Evolutionary conservation across 352 stramenopile genomes (phyloP), one percentile per base, ranked within the genome.

Genomic region (Ophiocytium majus): DNA sequence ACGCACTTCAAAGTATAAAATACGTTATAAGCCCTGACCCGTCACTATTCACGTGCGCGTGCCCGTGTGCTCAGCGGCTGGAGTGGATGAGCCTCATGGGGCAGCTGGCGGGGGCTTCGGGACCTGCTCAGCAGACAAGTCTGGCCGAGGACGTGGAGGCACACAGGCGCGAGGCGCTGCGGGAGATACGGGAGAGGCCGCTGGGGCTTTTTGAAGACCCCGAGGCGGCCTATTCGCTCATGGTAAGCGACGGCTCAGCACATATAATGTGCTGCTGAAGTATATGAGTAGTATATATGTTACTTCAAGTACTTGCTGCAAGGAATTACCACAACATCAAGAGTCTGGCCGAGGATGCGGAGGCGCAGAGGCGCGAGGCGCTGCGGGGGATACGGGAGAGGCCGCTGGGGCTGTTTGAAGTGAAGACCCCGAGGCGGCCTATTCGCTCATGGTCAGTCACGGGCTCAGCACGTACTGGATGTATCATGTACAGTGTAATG

Each of bases 381-480:
- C 43, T 57, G 14, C 5, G 43, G 43, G 43, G 43, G 43, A 57
- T 57, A 14, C 14, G 14, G 14, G 66, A 78, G 35, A 78, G 14
- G 5, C 66, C 75, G 9, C 9, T 28, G 1, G 19, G 19, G 5
- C 49, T 81, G 1, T 81, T 81, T 50, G n/a, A 81, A 79, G 75
- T n/a, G n/a, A n/a, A n/a, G n/a, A 81, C 31, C 81, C 63, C 14
- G 43, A 85, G 33, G 50, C 32, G 10, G 81, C 81, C 37, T 85
- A 74, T 50, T n/a, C 14, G 0, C 63, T 85, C 31, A 50, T 85
- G 63, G 35, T 81, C 0, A 43, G 63, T n/a, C n/a, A n/a, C n/a
- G n/a, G n/a, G n/a, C n/a, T n/a, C n/a, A n/a, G n/a, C n/a, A n/a
- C n/a, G n/a, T n/a, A n/a, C n/a, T n/a, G n/a, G n/a, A n/a, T n/a